phyloP scores from a whole-genome alignment of 202 grass and related monocot species.

The Cymbopogon flexuosus region DNA sequence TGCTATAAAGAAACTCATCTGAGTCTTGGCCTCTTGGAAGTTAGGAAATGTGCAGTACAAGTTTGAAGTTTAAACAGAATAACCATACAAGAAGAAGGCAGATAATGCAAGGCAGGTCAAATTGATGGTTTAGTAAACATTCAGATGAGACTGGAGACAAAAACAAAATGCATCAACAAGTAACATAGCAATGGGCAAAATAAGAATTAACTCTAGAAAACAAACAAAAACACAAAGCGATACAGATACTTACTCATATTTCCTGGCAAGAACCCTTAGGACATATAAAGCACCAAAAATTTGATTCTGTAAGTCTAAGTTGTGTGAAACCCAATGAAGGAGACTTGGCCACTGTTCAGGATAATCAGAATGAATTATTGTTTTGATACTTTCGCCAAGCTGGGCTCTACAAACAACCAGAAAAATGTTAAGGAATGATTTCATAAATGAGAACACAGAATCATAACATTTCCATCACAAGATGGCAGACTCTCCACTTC shows the following conservation, averaged over 20 bases:
- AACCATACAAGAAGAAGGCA: not conserved
- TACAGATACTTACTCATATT: conserved; percentile 79
- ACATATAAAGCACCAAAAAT: conserved; percentile 91
- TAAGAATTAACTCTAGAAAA: not conserved
- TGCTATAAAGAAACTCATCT: not conserved
- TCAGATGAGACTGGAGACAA: not conserved
- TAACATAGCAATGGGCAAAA: not conserved
- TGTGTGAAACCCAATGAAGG: conserved; percentile 82
- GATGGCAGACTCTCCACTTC: conserved; percentile 3
- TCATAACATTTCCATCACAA: not conserved
- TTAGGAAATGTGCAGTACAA: not conserved
- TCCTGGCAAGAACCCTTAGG: conserved; percentile 80
- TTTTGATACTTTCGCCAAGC: conserved; percentile 96
- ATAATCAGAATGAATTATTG: conserved; percentile 85
- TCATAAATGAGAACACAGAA: not conserved
- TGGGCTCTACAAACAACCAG: conserved; percentile 57
- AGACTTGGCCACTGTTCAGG: conserved; percentile 91
- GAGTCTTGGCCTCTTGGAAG: not conserved
- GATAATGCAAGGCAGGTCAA: not conserved
- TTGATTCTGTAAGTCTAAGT: conserved; percentile 69
- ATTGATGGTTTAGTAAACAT: not conserved
- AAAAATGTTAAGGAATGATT: conserved; percentile 19
- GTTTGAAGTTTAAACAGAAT: not conserved
- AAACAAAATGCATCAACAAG: not conserved
- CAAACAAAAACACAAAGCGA: not conserved